Conservation (phyloP, 1,139 yeast species). For the Chernovozyma aurita region DNA sequence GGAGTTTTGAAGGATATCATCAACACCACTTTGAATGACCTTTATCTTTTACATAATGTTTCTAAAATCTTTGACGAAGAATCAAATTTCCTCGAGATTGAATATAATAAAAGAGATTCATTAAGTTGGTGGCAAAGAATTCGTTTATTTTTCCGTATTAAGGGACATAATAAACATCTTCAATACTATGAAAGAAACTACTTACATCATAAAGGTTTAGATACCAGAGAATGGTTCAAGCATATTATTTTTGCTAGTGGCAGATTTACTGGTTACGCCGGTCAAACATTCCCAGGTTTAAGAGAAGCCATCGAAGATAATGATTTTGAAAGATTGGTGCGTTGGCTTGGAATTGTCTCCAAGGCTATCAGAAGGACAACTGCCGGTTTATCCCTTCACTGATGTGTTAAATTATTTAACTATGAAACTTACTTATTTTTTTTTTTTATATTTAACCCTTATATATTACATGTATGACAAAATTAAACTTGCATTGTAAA, state of each 20-base stretch:
- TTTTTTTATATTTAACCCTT: no score
- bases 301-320: constrained; percentile 74
- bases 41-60: constrained; percentile 20
- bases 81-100: constrained; percentile 27
- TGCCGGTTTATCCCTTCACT: constrained; percentile 4
- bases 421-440: no score
- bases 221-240: constrained; percentile 76
- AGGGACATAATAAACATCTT: constrained; percentile 37
- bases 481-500: no score
- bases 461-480: no score
- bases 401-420: no score
- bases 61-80: constrained; percentile 35
- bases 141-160: constrained; percentile 29
- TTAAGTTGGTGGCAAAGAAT: constrained; percentile 41
- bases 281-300: constrained; percentile 76
- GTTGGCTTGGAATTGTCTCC: constrained; percentile 54
- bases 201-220: constrained; percentile 58
- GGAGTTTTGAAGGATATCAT: constrained; percentile 28
- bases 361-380: constrained; percentile 29
- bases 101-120: constrained; percentile 30
- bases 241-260: constrained; percentile 84
- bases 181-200: constrained; percentile 66
- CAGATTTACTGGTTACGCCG: constrained; percentile 80
- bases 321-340: constrained; percentile 47
- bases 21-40: constrained; percentile 20